Evolutionary conservation across 441 rosid genomes (phyloP).

Genomic region (Geranium incanum): DNA sequence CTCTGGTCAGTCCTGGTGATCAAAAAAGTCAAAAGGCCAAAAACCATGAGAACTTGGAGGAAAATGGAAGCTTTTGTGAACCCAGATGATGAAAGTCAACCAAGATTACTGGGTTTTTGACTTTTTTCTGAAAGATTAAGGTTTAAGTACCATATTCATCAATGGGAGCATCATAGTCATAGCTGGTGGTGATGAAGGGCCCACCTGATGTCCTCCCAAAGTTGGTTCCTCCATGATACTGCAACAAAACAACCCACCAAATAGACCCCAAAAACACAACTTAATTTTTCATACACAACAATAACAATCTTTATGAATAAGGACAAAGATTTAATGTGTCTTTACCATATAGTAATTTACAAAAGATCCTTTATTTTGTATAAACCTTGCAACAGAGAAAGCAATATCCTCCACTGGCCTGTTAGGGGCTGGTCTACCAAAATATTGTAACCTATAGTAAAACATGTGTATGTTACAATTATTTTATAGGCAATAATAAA

Average conservation of each 20-base stretch:
- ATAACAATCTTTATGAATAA: too few relatives aligned
- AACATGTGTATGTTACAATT: too few relatives aligned
- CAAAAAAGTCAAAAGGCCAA: conserved; percentile 10
- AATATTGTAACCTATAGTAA: conserved; percentile 13
- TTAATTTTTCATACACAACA: background rate
- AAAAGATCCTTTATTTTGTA: conserved; percentile 49
- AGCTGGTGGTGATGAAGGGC: conserved; percentile 59
- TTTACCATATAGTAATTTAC: conserved; percentile 55
- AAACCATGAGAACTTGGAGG: conserved; percentile 12
- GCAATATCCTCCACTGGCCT: conserved; percentile 61
- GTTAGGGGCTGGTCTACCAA: conserved; percentile 37
- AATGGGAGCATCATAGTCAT: conserved; percentile 63
- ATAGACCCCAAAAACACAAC: background rate
- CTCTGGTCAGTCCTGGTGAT: conserved; percentile 34
- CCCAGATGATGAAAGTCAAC: too few relatives aligned
- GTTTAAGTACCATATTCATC: conserved; percentile 55
- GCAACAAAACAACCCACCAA: background rate
- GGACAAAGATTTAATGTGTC: background rate
- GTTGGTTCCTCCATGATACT: conserved; percentile 74
- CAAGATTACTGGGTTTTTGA: too few relatives aligned
- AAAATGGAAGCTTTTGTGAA: background rate
- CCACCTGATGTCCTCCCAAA: conserved; percentile 62
- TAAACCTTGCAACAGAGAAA: conserved; percentile 45
- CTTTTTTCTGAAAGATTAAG: too few relatives aligned
- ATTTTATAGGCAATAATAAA: too few relatives aligned